Evolutionary conservation across 148 eudicot genomes (phyloP).

Genomic region (Arctostaphylos glauca): DNA sequence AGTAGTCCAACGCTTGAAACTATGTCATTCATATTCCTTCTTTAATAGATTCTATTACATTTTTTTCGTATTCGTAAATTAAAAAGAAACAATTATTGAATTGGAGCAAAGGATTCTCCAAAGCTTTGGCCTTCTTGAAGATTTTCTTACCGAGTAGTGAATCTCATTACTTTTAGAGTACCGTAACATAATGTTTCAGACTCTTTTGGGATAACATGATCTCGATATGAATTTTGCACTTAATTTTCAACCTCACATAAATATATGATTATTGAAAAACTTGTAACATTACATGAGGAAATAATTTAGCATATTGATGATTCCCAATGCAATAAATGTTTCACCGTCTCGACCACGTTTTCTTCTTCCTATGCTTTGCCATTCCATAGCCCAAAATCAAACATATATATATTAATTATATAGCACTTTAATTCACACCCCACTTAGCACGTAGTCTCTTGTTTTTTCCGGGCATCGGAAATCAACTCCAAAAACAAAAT

Average conservation of each 20-base stretch:
- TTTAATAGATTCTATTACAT: not conserved
- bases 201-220: too few species aligned
- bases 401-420: not conserved
- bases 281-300: too few species aligned
- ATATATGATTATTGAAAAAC: too few species aligned
- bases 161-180: too few species aligned
- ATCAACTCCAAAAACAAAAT: slow-evolving; percentile 12
- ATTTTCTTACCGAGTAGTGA: not conserved
- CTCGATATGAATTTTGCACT: too few species aligned
- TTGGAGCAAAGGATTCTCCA: not conserved
- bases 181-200: too few species aligned
- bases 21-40: not conserved
- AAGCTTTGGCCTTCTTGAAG: slow-evolving; percentile 8
- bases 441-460: slow-evolving; percentile 61
- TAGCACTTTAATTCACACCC: slow-evolving; percentile 42
- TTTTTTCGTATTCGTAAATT: too few species aligned
- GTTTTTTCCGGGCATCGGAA: slow-evolving; percentile 17
- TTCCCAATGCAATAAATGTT: slow-evolving; percentile 46
- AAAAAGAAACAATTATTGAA: not conserved
- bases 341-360: slow-evolving; percentile 79
- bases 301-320: slow-evolving; percentile 7
- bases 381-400: not conserved
- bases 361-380: slow-evolving; percentile 39
- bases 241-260: too few species aligned
- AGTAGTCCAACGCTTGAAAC: too few species aligned